phyloP scores from a whole-genome alignment of 2,329 filamentous ascomycete species.

The Colletotrichum lentis region DNA sequence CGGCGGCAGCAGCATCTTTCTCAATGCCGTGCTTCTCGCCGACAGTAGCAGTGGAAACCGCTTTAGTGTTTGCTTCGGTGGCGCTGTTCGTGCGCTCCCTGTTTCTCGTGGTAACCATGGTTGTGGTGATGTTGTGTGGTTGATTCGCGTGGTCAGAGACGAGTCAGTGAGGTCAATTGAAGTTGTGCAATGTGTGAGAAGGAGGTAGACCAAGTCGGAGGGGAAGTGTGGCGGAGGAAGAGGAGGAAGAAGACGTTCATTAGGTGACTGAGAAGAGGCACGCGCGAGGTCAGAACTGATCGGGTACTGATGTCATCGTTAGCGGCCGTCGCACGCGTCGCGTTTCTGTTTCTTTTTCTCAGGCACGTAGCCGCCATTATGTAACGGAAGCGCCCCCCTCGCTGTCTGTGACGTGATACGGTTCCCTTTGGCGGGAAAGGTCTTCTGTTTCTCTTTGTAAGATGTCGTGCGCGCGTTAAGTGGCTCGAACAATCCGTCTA shows the following conservation, averaged over 20 bases:
- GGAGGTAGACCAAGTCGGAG: not conserved
- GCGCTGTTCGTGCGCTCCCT: constrained; percentile 19
- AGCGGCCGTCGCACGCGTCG: constrained; percentile 28
- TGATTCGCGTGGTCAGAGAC: not conserved
- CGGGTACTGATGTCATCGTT: constrained; percentile 35
- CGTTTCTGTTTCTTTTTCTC: constrained; percentile 36
- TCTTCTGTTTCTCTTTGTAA: not conserved
- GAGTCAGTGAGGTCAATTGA: not conserved
- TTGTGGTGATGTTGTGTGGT: not conserved
- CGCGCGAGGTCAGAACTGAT: constrained; percentile 4
- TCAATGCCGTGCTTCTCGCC: constrained; percentile 36
- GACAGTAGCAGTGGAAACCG: not conserved
- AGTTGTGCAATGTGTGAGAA: not conserved
- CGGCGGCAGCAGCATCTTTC: not conserved
- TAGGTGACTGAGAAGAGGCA: not conserved
- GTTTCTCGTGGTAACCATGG: constrained; percentile 29
- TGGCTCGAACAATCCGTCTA: not conserved
- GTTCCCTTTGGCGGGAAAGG: not conserved
- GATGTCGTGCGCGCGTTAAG: not conserved
- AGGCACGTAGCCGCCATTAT: constrained; percentile 33
- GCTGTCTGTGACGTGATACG: constrained; percentile 6
- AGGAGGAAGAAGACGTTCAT: not conserved
- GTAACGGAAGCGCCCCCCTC: constrained; percentile 17
- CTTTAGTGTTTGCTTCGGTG: constrained; percentile 7
- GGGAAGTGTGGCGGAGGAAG: not conserved